Percentiles rank a stretch among this genome's conserved stretches.
These are phyloP conservation scores for Chrysoporthe cubensis DNA, from an alignment of 2,329 filamentous ascomycete genomes.

Conservation along the genomic window DNA sequence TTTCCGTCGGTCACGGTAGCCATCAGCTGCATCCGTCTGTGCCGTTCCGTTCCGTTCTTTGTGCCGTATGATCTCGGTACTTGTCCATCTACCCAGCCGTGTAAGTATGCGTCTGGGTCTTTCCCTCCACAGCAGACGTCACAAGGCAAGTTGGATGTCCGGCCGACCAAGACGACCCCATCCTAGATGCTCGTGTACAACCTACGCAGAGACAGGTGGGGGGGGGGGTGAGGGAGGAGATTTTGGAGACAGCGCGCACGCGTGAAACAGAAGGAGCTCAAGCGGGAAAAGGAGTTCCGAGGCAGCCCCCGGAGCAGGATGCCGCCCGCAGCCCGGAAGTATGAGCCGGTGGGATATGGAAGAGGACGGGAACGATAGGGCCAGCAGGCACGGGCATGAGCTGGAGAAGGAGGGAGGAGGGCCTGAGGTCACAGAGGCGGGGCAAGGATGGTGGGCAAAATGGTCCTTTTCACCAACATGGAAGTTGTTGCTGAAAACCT, in stretches of 20 bases:
- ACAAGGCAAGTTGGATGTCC: not conserved
- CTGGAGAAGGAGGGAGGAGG: not conserved
- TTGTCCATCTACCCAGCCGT: conserved; percentile 77
- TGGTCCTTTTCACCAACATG: not conserved
- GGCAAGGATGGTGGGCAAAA: too few species aligned
- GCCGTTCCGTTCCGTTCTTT: too few species aligned
- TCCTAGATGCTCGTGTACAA: conserved; percentile 58
- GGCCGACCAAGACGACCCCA: conserved; percentile 38
- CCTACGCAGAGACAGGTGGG: conserved; percentile 38
- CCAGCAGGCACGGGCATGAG: not conserved
- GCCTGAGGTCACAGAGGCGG: too few species aligned
- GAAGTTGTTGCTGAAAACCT: not conserved
- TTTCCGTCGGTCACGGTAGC: too few species aligned
- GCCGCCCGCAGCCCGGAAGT: conserved; percentile 2
- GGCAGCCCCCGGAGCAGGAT: not conserved
- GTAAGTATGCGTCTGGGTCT: conserved; percentile 73
- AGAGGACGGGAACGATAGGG: conserved; percentile 32
- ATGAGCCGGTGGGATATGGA: conserved; percentile 46
- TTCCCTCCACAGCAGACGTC: conserved; percentile 70
- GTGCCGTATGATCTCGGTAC: not conserved
- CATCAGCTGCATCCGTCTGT: too few species aligned
- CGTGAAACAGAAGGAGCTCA: conserved; percentile 46
- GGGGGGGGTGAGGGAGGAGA: conserved; percentile 57
- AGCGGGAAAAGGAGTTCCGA: conserved; percentile 48
- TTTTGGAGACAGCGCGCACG: conserved; percentile 54